Evolutionary conservation across 2,329 filamentous ascomycete genomes (phyloP), one percentile per base, ranked within the genome.

Genomic region (Emmonsiellopsis sp.): DNA sequence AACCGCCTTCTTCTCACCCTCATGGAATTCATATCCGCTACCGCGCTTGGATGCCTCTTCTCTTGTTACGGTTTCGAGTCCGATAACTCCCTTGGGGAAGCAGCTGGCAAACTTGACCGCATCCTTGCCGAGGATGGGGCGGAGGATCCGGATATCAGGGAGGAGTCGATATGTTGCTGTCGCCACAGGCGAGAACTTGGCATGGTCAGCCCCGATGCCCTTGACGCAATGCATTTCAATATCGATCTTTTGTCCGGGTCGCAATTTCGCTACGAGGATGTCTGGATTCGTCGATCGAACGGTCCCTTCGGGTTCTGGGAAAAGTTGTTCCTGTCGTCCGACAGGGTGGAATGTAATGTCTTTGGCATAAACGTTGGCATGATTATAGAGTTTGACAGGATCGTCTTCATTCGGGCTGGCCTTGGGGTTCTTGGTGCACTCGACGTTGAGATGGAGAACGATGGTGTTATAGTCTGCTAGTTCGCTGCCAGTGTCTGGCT

Each of bases 121-220:
- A 63, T 97, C 90, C 42, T 79, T 77, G 43, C 92, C 93, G 3
- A 95, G 68, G 56, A 98, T 97, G 17, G 93, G 93, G 61, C 80
- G 75, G 44, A 79, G 76, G 65, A 98, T 97, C 58, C 81, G 79
- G 70, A 98, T 97, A 60, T 85, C 85, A 6, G 93, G 93, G 65
- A 98, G 75, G 17, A 98, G 80, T 49, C 93, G 84, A 75, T 98
- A 98, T 27, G 87, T 88, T 2, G 93, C 93, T 1, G 93, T 96
- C 2, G 92, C 91, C 37, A 97, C 93, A 46, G 93, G 93, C 0
- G 89, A 95, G 76, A 93, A 98, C 72, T 98, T 98, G 62, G 93
- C 86, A 70, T 98, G 93, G 71, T 98, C 93, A 58, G 86, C 83
- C 47, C 93, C 93, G 60, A 94, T 84, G 56, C 94, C 93, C 74